Percentiles rank a stretch among this genome's conserved stretches.
Evolutionary conservation across 495 filamentous ascomycete genomes (phyloP).

Genomic region (Monascus purpureus): DNA sequence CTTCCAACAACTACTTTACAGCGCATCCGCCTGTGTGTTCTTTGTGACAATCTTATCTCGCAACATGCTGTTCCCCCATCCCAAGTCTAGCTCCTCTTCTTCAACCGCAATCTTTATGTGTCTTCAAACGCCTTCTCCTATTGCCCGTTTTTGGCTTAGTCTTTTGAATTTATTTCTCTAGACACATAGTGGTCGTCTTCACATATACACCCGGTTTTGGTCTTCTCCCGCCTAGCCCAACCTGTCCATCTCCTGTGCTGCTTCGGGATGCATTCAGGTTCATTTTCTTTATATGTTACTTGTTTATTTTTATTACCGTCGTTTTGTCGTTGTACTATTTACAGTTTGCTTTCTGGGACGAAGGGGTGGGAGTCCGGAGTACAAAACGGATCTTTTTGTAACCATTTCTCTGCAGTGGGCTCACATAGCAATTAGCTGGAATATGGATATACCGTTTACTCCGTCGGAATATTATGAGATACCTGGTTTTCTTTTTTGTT

Average conservation of each 20-base stretch:
- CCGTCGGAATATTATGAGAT: neutral
- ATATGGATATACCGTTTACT: neutral
- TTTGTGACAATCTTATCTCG: constrained; percentile 7
- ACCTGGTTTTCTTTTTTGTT: too few species aligned
- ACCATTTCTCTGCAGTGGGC: neutral
- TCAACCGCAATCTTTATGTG: constrained; percentile 3
- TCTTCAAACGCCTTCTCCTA: constrained; percentile 4
- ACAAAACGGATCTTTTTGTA: neutral
- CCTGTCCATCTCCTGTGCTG: neutral
- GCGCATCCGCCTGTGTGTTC: constrained; percentile 2
- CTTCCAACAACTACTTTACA: too few species aligned
- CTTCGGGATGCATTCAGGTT: neutral
- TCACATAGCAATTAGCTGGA: neutral
- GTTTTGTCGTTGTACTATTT: too few species aligned
- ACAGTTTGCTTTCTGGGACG: neutral
- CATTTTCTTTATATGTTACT: neutral
- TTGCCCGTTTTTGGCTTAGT: neutral
- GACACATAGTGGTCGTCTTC: neutral
- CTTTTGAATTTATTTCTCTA: neutral
- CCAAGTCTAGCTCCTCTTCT: too few species aligned
- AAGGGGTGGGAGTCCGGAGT: neutral
- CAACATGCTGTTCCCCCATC: constrained; percentile 2
- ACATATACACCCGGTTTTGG: neutral
- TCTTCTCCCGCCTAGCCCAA: too few species aligned
- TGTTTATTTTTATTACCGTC: neutral